Evolutionary conservation across 108 stramenopile species (phyloP).

Genomic region (Fragilaria crotonensis): DNA sequence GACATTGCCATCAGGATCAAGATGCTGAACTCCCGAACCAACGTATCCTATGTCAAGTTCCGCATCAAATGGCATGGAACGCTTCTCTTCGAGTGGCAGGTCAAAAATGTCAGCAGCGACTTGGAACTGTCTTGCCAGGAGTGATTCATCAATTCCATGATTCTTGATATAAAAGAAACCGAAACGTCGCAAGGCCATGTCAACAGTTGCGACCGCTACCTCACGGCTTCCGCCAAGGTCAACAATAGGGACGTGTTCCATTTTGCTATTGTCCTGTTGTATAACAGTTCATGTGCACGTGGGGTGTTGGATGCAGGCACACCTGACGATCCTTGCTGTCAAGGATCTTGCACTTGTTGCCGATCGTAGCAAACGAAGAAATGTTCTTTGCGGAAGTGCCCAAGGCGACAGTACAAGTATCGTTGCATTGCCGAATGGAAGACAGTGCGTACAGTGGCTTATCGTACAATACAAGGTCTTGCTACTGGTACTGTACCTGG

Average conservation of each 20-base stretch:
- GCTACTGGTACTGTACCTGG: no score
- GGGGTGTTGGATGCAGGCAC: no score
- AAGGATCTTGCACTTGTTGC: no score
- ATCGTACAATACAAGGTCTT: no score
- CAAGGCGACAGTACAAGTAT: no score
- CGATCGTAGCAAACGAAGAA: no score
- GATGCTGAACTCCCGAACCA: background rate
- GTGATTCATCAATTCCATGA: constrained; percentile 1
- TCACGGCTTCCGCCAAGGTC: background rate
- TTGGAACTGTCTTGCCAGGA: constrained; percentile 3
- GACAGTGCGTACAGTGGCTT: no score
- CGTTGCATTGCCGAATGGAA: no score
- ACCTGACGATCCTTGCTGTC: no score
- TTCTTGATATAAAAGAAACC: constrained; percentile 18
- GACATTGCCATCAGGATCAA: background rate
- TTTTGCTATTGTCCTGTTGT: no score
- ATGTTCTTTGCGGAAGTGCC: no score
- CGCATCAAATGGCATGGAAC: constrained; percentile 9
- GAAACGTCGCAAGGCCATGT: constrained; percentile 3
- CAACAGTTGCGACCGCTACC: background rate
- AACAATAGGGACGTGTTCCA: background rate
- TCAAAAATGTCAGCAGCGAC: constrained; percentile 5
- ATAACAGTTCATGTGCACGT: no score
- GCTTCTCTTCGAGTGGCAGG: constrained; percentile 4
- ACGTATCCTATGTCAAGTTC: constrained; percentile 11